Percentiles rank a stretch among this genome's conserved stretches.
These are phyloP conservation scores for Debaryomycetaceae sp. DNA, from an alignment of 1,139 yeast species.

Conservation along the genomic window DNA sequence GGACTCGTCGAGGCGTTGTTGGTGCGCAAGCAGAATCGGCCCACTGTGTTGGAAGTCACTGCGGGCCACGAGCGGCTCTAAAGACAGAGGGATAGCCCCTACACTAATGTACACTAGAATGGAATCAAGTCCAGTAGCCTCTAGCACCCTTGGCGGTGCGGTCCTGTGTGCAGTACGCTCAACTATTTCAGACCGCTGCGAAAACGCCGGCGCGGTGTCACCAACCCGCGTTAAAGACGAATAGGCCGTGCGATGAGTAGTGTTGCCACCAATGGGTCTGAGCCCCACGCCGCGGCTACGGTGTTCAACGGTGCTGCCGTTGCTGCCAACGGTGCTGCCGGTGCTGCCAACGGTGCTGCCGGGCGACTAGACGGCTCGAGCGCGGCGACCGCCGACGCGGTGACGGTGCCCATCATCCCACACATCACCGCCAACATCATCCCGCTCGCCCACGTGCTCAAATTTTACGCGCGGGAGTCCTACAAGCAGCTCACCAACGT, in stretches of 20 bases:
- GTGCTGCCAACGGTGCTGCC: conserved; percentile 1
- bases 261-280: too few relatives aligned
- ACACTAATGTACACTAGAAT: too few relatives aligned
- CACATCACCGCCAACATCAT: conserved; percentile 71
- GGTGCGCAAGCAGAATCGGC: conserved; percentile 37
- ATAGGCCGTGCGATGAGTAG: too few relatives aligned
- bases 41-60: conserved; percentile 8
- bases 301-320: conserved; percentile 3
- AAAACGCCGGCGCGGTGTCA: too few relatives aligned
- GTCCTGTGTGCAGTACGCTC: too few relatives aligned
- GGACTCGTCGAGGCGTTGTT: conserved; percentile 29
- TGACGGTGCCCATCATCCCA: conserved; percentile 45
- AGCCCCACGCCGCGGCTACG: too few relatives aligned
- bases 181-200: too few relatives aligned
- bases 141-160: too few relatives aligned
- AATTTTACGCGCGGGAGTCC: conserved; percentile 59
- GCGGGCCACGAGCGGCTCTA: too few relatives aligned
- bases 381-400: conserved; percentile 2
- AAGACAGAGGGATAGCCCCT: not conserved
- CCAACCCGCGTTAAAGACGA: too few relatives aligned
- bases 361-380: conserved; percentile 5
- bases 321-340: conserved; percentile 4
- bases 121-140: too few relatives aligned
- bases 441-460: conserved; percentile 55
- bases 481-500: conserved; percentile 60